Evolutionary conservation across 345 rosid genomes (phyloP).

Genomic region (Psidium guajava): DNA sequence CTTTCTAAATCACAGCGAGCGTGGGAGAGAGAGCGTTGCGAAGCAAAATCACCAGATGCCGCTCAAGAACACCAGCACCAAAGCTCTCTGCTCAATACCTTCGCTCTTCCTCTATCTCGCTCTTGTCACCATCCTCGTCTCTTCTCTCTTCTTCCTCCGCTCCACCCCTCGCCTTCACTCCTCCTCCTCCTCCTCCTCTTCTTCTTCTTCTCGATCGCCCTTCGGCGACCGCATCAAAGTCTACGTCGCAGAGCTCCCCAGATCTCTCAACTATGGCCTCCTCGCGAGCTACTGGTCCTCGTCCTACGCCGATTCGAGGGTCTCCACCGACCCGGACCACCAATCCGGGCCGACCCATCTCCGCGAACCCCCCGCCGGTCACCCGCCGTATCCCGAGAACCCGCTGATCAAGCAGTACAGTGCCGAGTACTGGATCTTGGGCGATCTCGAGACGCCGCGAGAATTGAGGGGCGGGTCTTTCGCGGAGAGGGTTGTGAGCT

Average conservation of each 20-base stretch:
- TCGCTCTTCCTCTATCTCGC: conserved; percentile 23
- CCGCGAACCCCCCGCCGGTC: conserved; percentile 11
- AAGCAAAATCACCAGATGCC: conserved; percentile 9
- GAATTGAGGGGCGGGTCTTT: conserved; percentile 34
- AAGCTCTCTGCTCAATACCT: conserved; percentile 11
- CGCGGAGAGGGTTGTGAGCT: conserved; percentile 48
- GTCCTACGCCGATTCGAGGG: conserved; percentile 49
- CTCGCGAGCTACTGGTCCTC: conserved; percentile 62
- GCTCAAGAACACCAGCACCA: conserved; percentile 10
- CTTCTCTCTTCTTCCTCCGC: conserved; percentile 21
- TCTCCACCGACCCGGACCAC: conserved; percentile 70
- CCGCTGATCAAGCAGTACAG: conserved; percentile 93
- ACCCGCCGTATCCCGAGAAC: conserved; percentile 65
- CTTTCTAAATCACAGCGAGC: too few relatives aligned
- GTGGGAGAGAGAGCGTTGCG: neutral
- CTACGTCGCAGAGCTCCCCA: conserved; percentile 60
- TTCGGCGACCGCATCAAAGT: conserved; percentile 40
- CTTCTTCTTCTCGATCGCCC: conserved; percentile 1
- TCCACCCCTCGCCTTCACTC: neutral
- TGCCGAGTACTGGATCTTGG: conserved; percentile 92
- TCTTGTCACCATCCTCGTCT: conserved; percentile 23
- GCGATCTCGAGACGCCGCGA: conserved; percentile 67
- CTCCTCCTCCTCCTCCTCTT: conserved; percentile 4
- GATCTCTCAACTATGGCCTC: conserved; percentile 79
- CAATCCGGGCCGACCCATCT: conserved; percentile 7